A percentile compares a stretch with the other conserved stretches of the same genome.
Evolutionary conservation across 1,284 basidiomycete species (phyloP).

Genomic region (Rhodotorula mucilaginosa): DNA sequence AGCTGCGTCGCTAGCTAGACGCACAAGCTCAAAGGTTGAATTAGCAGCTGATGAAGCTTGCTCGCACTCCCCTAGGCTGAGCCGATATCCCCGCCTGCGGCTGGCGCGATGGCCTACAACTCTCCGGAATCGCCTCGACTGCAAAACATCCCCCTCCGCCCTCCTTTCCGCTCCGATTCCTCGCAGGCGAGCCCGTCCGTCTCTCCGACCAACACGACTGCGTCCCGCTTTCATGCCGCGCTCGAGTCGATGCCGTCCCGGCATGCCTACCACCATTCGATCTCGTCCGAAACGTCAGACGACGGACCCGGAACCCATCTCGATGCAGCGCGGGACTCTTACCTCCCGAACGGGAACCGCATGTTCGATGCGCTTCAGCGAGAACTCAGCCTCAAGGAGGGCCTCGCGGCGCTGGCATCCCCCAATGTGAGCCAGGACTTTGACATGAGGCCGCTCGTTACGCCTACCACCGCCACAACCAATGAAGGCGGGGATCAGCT

Average conservation of each 20-base stretch:
- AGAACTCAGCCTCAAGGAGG: slow-evolving; percentile 18
- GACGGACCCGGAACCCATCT: slow-evolving; percentile 4
- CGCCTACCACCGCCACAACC: not conserved
- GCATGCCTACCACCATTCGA: slow-evolving; percentile 15
- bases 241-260: slow-evolving; percentile 11
- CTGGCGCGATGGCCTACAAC: not conserved
- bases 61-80: too few relatives aligned
- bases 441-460: not conserved
- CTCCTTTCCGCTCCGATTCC: not conserved
- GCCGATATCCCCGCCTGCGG: too few relatives aligned
- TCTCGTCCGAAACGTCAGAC: slow-evolving; percentile 19
- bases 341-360: slow-evolving; percentile 3
- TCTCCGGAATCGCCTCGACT: slow-evolving; percentile 6
- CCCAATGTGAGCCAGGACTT: not conserved
- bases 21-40: too few relatives aligned
- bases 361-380: slow-evolving; percentile 31
- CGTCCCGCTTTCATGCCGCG: slow-evolving; percentile 26
- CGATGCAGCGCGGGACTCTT: slow-evolving; percentile 1
- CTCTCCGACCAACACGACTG: not conserved
- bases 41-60: too few relatives aligned
- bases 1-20: too few relatives aligned
- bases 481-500: slow-evolving; percentile 19
- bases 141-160: not conserved
- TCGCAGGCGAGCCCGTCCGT: not conserved
- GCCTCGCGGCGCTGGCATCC: not conserved